Percentiles rank a stretch among this genome's conserved stretches.
phyloP scores from a whole-genome alignment of 805 yeast genomes.

The Candida xyloterini region DNA sequence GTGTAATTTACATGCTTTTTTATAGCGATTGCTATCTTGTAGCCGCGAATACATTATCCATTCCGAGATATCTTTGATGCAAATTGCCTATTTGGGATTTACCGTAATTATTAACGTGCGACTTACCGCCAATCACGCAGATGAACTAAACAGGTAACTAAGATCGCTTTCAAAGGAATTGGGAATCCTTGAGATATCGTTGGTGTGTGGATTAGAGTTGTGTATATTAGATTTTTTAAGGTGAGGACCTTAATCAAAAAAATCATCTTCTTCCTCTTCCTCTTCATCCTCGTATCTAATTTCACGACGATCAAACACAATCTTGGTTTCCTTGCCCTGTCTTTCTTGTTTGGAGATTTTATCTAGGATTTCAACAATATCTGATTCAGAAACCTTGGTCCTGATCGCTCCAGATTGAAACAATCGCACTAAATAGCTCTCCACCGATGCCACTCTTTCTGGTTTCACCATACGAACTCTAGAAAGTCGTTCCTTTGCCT shows the following conservation, averaged over 20 bases:
- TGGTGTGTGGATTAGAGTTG: no score
- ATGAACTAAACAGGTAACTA: neutral
- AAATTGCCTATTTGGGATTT: neutral
- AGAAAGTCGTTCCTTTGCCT: slow-evolving; percentile 83
- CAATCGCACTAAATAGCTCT: slow-evolving; percentile 68
- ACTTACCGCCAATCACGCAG: neutral
- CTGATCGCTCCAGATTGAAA: slow-evolving; percentile 74
- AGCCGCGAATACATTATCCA: slow-evolving; percentile 1
- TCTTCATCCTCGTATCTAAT: slow-evolving; percentile 20
- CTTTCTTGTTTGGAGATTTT: slow-evolving; percentile 74
- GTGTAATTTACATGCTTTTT: neutral
- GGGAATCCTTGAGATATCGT: no score
- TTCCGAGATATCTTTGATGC: neutral
- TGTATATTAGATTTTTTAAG: neutral
- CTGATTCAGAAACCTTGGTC: slow-evolving; percentile 73
- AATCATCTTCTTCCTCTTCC: slow-evolving; percentile 31
- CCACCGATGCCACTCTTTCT: slow-evolving; percentile 87
- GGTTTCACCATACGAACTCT: slow-evolving; percentile 87
- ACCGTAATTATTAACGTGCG: neutral
- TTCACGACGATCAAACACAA: slow-evolving; percentile 52
- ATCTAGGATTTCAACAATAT: slow-evolving; percentile 78
- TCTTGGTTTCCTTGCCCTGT: slow-evolving; percentile 57
- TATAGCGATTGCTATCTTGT: neutral
- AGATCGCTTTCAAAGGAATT: no score
- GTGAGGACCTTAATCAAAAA: slow-evolving; percentile 29